A percentile compares a stretch with the other conserved stretches of the same genome.
Evolutionary conservation across 352 stramenopile species (phyloP).

Genomic region (Globisporangium abappressorium): DNA sequence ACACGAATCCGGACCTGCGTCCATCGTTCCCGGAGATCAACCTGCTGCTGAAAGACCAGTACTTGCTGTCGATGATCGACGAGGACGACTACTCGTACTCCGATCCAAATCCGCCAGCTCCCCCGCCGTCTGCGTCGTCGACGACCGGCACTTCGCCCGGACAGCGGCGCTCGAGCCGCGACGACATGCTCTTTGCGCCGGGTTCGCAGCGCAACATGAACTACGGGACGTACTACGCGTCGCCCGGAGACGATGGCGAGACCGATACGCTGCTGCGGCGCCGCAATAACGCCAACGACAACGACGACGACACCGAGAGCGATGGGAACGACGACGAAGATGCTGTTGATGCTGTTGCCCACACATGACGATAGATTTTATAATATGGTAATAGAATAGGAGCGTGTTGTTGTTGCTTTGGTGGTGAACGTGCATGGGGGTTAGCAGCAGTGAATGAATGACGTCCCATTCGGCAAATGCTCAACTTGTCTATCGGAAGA

Average conservation of each 20-base stretch:
- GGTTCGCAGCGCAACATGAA: slow-evolving; percentile 18
- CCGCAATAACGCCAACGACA: neutral
- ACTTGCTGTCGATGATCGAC: slow-evolving; percentile 53
- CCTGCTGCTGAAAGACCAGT: slow-evolving; percentile 72
- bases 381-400: slow-evolving; percentile 23
- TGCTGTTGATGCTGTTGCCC: slow-evolving; percentile 2
- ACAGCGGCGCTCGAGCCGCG: slow-evolving; percentile 30
- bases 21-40: slow-evolving; percentile 81
- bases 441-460: neutral
- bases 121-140: slow-evolving; percentile 36
- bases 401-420: slow-evolving; percentile 11
- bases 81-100: slow-evolving; percentile 59
- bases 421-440: slow-evolving; percentile 1
- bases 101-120: slow-evolving; percentile 21
- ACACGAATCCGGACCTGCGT: slow-evolving; percentile 63
- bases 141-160: slow-evolving; percentile 24
- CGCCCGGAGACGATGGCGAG: slow-evolving; percentile 6
- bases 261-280: slow-evolving; percentile 7
- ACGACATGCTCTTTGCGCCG: slow-evolving; percentile 28
- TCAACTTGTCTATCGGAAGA: slow-evolving; percentile 35
- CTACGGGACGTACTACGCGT: slow-evolving; percentile 24
- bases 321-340: slow-evolving; percentile 21
- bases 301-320: slow-evolving; percentile 24
- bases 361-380: slow-evolving; percentile 20
- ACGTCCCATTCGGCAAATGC: neutral